Percentiles rank a stretch among this genome's conserved stretches.
phyloP scores from a whole-genome alignment of 148 eudicot genomes.

The Cornus florida region DNA sequence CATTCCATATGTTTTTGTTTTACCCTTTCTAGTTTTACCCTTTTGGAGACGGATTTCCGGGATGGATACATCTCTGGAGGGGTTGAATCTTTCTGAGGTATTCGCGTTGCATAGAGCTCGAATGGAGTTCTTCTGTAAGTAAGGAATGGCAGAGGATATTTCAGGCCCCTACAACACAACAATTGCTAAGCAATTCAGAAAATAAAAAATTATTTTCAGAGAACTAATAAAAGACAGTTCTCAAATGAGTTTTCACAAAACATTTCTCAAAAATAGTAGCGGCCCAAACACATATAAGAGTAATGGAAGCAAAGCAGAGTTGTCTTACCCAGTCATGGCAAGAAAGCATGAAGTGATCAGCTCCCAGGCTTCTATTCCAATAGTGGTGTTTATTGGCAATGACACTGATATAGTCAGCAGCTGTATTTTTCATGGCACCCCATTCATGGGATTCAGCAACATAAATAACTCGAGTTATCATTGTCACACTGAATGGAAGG shows the following conservation, averaged over 20 bases:
- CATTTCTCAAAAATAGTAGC: too few relatives aligned
- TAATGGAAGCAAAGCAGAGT: too few relatives aligned
- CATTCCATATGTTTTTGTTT: conserved; percentile 13
- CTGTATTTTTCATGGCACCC: conserved; percentile 11
- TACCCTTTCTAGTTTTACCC: conserved; percentile 21
- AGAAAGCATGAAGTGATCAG: conserved; percentile 22
- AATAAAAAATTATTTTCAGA: too few relatives aligned
- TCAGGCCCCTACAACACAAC: conserved; percentile 36
- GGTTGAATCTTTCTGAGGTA: conserved; percentile 39
- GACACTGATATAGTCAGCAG: conserved; percentile 11
- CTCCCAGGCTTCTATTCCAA: conserved; percentile 23
- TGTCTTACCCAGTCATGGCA: conserved; percentile 23
- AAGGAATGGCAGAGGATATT: conserved; percentile 27
- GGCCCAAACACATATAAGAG: too few relatives aligned
- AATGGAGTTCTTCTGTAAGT: conserved; percentile 34
- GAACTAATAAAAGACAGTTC: too few relatives aligned
- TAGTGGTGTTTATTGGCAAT: conserved; percentile 10
- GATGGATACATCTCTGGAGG: conserved; percentile 33
- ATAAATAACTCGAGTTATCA: conserved; percentile 10
- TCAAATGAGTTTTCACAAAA: too few relatives aligned
- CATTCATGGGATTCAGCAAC: conserved; percentile 14
- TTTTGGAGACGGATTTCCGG: conserved; percentile 42
- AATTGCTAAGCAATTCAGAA: too few relatives aligned
- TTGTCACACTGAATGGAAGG: conserved; percentile 13
- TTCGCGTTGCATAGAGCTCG: conserved; percentile 51